These are phyloP conservation scores for Abortiporus biennis DNA, from an alignment of 1,284 basidiomycete genomes.

Conservation along the genomic window DNA sequence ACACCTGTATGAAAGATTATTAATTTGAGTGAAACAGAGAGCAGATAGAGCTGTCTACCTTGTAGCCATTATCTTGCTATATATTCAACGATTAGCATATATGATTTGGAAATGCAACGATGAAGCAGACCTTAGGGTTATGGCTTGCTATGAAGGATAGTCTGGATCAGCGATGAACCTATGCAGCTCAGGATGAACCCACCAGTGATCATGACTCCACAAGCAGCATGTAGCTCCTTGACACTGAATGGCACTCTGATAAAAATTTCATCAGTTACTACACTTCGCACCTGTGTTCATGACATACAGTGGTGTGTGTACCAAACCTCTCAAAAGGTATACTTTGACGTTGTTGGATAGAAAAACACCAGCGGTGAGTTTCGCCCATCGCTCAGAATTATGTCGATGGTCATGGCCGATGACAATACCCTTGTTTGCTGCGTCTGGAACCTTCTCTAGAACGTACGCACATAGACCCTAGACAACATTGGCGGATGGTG, in stretches of 20 bases:
- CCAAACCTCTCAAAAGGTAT: slow-evolving; percentile 62
- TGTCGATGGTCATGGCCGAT: slow-evolving; percentile 80
- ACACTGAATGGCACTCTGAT: slow-evolving; percentile 74
- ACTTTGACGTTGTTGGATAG: slow-evolving; percentile 57
- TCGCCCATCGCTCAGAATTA: slow-evolving; percentile 73
- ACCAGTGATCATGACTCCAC: slow-evolving; percentile 88
- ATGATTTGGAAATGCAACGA: not conserved
- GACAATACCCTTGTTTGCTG: slow-evolving; percentile 60
- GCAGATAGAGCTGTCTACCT: slow-evolving; percentile 35
- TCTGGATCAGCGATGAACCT: slow-evolving; percentile 3
- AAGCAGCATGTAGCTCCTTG: slow-evolving; percentile 58
- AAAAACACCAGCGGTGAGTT: slow-evolving; percentile 68
- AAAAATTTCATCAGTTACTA: not conserved
- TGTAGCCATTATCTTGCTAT: slow-evolving; percentile 83
- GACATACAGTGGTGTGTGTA: slow-evolving; percentile 75
- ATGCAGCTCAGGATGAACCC: slow-evolving; percentile 9
- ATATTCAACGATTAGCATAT: not conserved
- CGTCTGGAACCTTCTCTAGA: slow-evolving; percentile 42
- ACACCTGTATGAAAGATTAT: slow-evolving; percentile 44
- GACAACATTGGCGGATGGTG: slow-evolving; percentile 1
- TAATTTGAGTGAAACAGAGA: not conserved
- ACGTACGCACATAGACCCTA: slow-evolving; percentile 77
- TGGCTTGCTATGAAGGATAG: slow-evolving; percentile 54
- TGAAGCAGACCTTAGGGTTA: slow-evolving; percentile 64
- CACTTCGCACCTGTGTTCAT: not conserved